Evolutionary conservation across 441 rosid species (phyloP), one percentile per base, ranked within the genome.

Genomic region (Populus tomentosa): DNA sequence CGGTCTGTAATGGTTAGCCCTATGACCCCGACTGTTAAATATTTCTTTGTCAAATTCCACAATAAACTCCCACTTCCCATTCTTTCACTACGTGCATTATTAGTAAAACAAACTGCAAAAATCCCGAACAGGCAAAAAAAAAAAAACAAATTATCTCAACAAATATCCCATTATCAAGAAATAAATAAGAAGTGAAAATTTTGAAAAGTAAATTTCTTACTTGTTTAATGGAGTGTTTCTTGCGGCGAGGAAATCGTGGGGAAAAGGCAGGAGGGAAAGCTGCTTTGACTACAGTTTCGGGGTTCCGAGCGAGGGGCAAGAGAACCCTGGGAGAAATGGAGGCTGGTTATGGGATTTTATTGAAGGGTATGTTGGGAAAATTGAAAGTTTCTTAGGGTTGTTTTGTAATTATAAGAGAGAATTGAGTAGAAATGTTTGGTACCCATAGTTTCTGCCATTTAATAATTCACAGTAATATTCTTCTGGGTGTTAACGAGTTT

Each of bases 1-100:
- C 87, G 84, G 77, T 91, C 95, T 11, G 89, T 77, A 73, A 89
- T 56, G 1, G 95, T 86, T 20, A 91, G 71, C 20, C 89, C 81
- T 28, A 91, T 26, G 66, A 91, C 74, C 65, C 93, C 91, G 62
- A 78, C 75, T 2, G 89, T 80, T 69, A 87, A 80, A 71, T 33
- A 85, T 63, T 83, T 86, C 83, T 87, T 90, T 1, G 86, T 67
- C 64, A 76, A 24, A 76, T 74, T 78, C 91, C 92, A 89, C 32
- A 85, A 56, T 8, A 82, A 65, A 70, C 67, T 80, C 16, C 79
- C 82, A 71, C 76, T 70, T 53, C 85, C 87, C 94, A 88, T 90
- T 71, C 75, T 56, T 21, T 28, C 35, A 40, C 73, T 69, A 74
- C 18, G 69, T 26, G 67, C 77, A 69, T 64, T 26, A 79, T 80